These are phyloP conservation scores for Aspergillus sp. DNA, from an alignment of 2,329 filamentous ascomycete genomes.

Conservation along the genomic window DNA sequence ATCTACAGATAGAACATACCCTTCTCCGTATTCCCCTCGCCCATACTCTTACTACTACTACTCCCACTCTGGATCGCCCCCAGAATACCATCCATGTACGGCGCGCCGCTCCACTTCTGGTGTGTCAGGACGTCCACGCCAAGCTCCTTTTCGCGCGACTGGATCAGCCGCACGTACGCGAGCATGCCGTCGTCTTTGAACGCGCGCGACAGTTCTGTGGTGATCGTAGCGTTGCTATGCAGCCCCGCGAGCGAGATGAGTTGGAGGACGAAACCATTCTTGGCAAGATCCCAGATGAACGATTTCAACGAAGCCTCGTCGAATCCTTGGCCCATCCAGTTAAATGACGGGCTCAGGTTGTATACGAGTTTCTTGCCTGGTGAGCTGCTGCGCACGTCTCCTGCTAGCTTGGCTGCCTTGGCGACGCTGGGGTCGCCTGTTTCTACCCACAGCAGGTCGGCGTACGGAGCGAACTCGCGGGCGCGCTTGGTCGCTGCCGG, in stretches of 20 bases:
- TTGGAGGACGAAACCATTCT: constrained; percentile 66
- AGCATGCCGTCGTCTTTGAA: constrained; percentile 94
- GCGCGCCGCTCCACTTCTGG: constrained; percentile 68
- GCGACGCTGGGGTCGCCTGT: constrained; percentile 79
- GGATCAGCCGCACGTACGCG: constrained; percentile 91
- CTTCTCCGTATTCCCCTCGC: constrained; percentile 79
- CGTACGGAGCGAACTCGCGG: constrained; percentile 81
- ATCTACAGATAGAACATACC: constrained; percentile 18
- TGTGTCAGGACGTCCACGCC: constrained; percentile 90
- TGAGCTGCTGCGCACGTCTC: constrained; percentile 59
- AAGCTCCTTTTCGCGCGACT: constrained; percentile 80
- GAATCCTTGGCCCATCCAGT: constrained; percentile 97
- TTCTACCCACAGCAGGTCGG: constrained; percentile 95
- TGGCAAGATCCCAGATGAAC: constrained; percentile 94
- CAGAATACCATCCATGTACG: constrained; percentile 79
- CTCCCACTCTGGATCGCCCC: constrained; percentile 87
- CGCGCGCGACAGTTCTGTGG: constrained; percentile 64
- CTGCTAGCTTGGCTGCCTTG: constrained; percentile 66
- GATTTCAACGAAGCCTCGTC: constrained; percentile 70
- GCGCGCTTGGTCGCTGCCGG: constrained; percentile 84
- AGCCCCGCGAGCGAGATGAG: constrained; percentile 57
- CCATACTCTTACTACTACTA: constrained; percentile 86
- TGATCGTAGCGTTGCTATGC: constrained; percentile 57
- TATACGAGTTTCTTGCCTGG: constrained; percentile 89
- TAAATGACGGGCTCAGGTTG: constrained; percentile 93